phyloP scores from a whole-genome alignment of 495 filamentous ascomycete genomes.

The Aspergillus ostianus region DNA sequence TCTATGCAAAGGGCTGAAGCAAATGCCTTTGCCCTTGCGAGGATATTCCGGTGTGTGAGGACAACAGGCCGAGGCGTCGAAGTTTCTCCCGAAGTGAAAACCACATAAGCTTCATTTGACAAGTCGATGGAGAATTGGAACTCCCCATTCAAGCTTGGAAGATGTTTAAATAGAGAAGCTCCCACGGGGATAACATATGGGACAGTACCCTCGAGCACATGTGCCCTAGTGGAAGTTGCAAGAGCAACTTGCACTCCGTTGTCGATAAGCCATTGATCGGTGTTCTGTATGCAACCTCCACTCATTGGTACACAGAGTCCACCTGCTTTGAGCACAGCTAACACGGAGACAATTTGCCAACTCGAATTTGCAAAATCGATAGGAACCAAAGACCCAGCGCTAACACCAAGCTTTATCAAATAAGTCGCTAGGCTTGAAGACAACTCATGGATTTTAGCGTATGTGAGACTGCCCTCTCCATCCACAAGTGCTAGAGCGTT shows the following conservation, averaged over 20 bases:
- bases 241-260: conserved; percentile 42
- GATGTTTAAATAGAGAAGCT: conserved; percentile 37
- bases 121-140: conserved; percentile 14
- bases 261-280: conserved; percentile 38
- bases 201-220: conserved; percentile 35
- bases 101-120: conserved; percentile 45
- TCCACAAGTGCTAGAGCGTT: conserved; percentile 39
- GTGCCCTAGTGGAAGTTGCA: conserved; percentile 38
- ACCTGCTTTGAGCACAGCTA: conserved; percentile 46
- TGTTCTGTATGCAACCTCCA: conserved; percentile 18
- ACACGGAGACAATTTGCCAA: conserved; percentile 38
- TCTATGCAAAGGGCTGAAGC: conserved; percentile 44
- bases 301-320: conserved; percentile 44
- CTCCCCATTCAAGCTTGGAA: conserved; percentile 20
- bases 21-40: conserved; percentile 49
- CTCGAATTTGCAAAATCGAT: conserved; percentile 41
- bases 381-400: conserved; percentile 35
- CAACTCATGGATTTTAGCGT: conserved; percentile 47
- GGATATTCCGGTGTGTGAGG: conserved; percentile 38
- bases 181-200: conserved; percentile 42
- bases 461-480: conserved; percentile 53
- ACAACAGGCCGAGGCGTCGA: conserved; percentile 40
- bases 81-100: conserved; percentile 53
- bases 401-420: conserved; percentile 38
- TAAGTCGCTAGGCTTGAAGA: conserved; percentile 47